Base-by-base conservation (phyloP, 2,329 filamentous ascomycete species). In the Endoconidiophora laricicola region DNA sequence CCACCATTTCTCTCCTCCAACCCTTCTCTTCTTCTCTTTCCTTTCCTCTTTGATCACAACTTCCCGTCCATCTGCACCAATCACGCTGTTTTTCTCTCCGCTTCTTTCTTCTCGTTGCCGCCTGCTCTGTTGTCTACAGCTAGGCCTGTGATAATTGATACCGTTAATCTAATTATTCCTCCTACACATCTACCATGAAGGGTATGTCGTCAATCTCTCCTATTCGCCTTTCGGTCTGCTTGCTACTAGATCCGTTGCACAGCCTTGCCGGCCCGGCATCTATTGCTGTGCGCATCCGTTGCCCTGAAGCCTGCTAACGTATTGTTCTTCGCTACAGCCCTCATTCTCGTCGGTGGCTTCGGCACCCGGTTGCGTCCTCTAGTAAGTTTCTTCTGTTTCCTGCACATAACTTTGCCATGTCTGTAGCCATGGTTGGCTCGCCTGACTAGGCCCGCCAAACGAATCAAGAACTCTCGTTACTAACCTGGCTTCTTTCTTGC, bases 291-390 rank as follows among this genome's bases (percentile, higher is more conserved):
- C 42, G 42, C 42, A 6, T 26, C 42, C 42, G 42, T 12, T 29
- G 7, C 12, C 7, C 42, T 26, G 16, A 6, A 44, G 23, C 23
- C 23, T 23, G 9, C 42, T 26, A 37, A 44, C 50, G 23, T 44
- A 33, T 46, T 16, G 3, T 26, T 20, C 42, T 26, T 16, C 10
- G 49, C 14, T 58, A 55, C 63, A 95, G 87, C 88, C 71, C 83
- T 95, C 65, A 95, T 94, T 82, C 88, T 96, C 65, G 91, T 96
- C 69, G 91, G 91, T 72, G 91, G 90, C 68, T 98, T 95, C 69
- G 90, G 90, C 71, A 98, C 90, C 68, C 88, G 90, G 69, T 83
- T 98, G 62, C 85, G 90, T 65, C 90, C 90, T 73, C 78, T 96
- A 64, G 86, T 94, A 81, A 64, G 81, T 60, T 26, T 44, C 39